Percentiles rank a stretch among this genome's conserved stretches.
phyloP scores from a whole-genome alignment of 2,329 filamentous ascomycete species.

The Epichloe hybrida region DNA sequence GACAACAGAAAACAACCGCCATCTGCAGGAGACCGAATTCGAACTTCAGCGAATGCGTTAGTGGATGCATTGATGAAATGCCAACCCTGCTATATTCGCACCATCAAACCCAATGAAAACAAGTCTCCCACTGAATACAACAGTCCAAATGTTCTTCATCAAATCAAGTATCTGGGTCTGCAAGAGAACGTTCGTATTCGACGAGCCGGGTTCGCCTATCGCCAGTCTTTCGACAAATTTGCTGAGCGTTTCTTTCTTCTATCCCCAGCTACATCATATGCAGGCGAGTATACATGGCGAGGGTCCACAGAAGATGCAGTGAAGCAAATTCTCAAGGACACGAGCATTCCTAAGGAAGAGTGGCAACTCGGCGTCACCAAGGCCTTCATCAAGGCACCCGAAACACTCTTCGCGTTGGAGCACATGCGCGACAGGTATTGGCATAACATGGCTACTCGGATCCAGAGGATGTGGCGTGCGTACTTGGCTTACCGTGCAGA shows the following conservation, averaged over 20 bases:
- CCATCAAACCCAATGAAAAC: conserved; percentile 98
- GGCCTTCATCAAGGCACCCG: conserved; percentile 95
- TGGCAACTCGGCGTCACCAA: conserved; percentile 96
- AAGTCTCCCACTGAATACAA: conserved; percentile 94
- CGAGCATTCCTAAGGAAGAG: conserved; percentile 86
- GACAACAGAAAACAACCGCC: conserved; percentile 91
- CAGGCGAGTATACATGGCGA: conserved; percentile 92
- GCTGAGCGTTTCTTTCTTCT: conserved; percentile 93
- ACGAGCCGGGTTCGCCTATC: conserved; percentile 89
- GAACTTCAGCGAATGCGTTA: conserved; percentile 82
- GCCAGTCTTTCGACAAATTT: conserved; percentile 96
- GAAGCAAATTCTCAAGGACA: conserved; percentile 88
- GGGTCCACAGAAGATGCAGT: conserved; percentile 79
- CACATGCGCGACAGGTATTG: conserved; percentile 97
- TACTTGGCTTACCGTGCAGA: conserved; percentile 88
- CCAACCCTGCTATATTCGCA: conserved; percentile 93
- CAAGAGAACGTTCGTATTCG: conserved; percentile 98
- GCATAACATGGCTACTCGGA: conserved; percentile 98
- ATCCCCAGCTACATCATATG: conserved; percentile 88
- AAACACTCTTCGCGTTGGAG: conserved; percentile 91
- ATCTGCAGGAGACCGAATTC: conserved; percentile 93
- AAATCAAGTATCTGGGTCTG: conserved; percentile 98
- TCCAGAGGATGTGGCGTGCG: conserved; percentile 93
- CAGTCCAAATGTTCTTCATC: conserved; percentile 80
- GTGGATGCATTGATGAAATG: conserved; percentile 95